Percentiles rank a stretch among this genome's conserved stretches.
Evolutionary conservation across 108 stramenopile species (phyloP).

Genomic region (Fragilaria radians): DNA sequence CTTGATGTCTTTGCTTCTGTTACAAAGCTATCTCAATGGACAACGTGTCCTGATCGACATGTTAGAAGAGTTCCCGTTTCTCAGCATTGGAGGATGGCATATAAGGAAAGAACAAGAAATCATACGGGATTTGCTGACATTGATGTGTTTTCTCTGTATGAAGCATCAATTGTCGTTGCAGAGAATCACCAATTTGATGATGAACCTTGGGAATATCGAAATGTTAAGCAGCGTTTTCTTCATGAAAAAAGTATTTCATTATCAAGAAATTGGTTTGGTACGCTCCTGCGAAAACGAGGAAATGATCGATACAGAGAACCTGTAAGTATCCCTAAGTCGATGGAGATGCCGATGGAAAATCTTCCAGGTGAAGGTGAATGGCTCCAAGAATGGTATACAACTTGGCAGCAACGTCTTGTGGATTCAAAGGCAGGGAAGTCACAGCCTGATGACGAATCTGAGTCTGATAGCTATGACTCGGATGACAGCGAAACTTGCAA

Average conservation of each 20-base stretch:
- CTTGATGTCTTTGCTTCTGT: slow-evolving; percentile 28
- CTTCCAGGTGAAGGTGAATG: slow-evolving; percentile 59
- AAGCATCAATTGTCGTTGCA: slow-evolving; percentile 31
- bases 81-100: slow-evolving; percentile 26
- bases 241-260: slow-evolving; percentile 62
- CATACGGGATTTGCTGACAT: slow-evolving; percentile 60
- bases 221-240: slow-evolving; percentile 70
- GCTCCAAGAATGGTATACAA: slow-evolving; percentile 73
- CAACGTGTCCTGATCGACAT: background rate
- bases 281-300: slow-evolving; percentile 25
- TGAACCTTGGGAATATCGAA: slow-evolving; percentile 69
- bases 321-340: slow-evolving; percentile 55
- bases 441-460: slow-evolving; percentile 2
- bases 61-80: background rate
- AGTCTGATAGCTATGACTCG: background rate
- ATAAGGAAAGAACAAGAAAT: slow-evolving; percentile 39
- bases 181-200: slow-evolving; percentile 34
- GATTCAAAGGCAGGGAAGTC: background rate
- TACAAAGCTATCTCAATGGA: slow-evolving; percentile 2
- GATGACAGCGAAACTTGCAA: background rate
- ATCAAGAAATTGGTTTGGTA: slow-evolving; percentile 77
- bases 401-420: slow-evolving; percentile 35
- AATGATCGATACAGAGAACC: slow-evolving; percentile 54
- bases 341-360: slow-evolving; percentile 58
- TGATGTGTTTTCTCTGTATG: slow-evolving; percentile 70